A percentile compares a stretch with the other conserved stretches of the same genome.
Evolutionary conservation across 352 stramenopile genomes (phyloP).

Genomic region (Phytophthora agathidicida): DNA sequence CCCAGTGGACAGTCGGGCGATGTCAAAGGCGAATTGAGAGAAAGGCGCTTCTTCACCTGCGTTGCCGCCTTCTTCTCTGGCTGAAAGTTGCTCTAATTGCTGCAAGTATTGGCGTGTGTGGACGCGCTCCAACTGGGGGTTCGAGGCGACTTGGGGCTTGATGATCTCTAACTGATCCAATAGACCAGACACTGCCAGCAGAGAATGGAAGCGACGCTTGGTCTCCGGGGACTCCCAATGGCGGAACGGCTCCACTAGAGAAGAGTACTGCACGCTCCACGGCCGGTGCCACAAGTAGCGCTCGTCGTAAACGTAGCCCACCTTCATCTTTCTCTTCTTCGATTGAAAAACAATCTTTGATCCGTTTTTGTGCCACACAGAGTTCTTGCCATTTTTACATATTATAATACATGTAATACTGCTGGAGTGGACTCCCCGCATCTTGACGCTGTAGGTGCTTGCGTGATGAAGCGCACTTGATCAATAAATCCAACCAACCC

Average conservation of each 20-base stretch:
- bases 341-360: no score
- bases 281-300: slow-evolving; percentile 79
- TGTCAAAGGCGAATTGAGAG: slow-evolving; percentile 74
- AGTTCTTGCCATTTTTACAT: no score
- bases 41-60: slow-evolving; percentile 77
- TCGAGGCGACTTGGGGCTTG: slow-evolving; percentile 42
- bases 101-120: slow-evolving; percentile 66
- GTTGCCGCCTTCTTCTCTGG: slow-evolving; percentile 63
- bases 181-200: slow-evolving; percentile 77
- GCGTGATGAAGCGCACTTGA: no score
- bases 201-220: slow-evolving; percentile 81
- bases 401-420: no score
- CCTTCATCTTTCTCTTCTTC: slow-evolving; percentile 21
- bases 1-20: slow-evolving; percentile 72
- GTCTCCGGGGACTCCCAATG: slow-evolving; percentile 86
- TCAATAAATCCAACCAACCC: no score
- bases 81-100: slow-evolving; percentile 57
- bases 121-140: slow-evolving; percentile 54
- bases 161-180: slow-evolving; percentile 51
- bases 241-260: slow-evolving; percentile 61
- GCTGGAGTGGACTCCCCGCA: no score
- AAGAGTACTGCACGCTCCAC: slow-evolving; percentile 58
- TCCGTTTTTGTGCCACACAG: not conserved
- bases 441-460: no score
- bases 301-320: slow-evolving; percentile 85